Conservation (phyloP, 1,284 basidiomycete genomes). For the Malassezia psittaci region DNA sequence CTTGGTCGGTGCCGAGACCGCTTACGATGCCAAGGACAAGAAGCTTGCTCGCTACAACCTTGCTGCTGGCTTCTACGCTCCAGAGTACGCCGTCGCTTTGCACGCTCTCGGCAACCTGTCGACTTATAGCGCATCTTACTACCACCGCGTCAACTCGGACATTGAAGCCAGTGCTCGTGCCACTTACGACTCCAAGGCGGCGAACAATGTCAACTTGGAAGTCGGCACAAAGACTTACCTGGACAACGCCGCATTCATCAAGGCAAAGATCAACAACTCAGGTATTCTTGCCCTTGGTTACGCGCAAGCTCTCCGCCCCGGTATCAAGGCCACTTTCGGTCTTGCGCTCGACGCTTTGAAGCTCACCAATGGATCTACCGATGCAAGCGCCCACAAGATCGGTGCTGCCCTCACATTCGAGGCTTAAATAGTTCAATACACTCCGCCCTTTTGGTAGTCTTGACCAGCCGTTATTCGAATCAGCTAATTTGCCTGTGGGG, state of each 20-base stretch:
- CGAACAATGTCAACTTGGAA: constrained; percentile 76
- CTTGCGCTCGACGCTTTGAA: constrained; percentile 47
- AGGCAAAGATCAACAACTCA: constrained; percentile 97
- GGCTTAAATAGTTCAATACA: constrained; percentile 27
- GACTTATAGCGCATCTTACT: constrained; percentile 91
- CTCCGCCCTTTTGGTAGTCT: background rate
- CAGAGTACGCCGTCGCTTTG: constrained; percentile 89
- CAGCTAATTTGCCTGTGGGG: background rate
- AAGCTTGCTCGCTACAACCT: constrained; percentile 83
- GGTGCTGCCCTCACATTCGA: constrained; percentile 55
- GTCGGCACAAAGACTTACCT: constrained; percentile 86
- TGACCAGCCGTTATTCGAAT: too few relatives aligned
- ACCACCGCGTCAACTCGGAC: constrained; percentile 87
- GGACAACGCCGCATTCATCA: constrained; percentile 80
- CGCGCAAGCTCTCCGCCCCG: constrained; percentile 54
- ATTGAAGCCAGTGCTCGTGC: constrained; percentile 86
- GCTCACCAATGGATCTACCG: constrained; percentile 30
- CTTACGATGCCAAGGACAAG: constrained; percentile 91
- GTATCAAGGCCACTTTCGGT: constrained; percentile 87
- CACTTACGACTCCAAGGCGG: constrained; percentile 83
- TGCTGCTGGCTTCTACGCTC: constrained; percentile 85
- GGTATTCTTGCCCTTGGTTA: constrained; percentile 44
- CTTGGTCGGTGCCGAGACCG: constrained; percentile 88
- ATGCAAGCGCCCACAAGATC: constrained; percentile 54
- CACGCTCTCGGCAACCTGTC: constrained; percentile 91